phyloP scores from a whole-genome alignment of 768 basidiomycete genomes.

The Coprinopsis sp. region DNA sequence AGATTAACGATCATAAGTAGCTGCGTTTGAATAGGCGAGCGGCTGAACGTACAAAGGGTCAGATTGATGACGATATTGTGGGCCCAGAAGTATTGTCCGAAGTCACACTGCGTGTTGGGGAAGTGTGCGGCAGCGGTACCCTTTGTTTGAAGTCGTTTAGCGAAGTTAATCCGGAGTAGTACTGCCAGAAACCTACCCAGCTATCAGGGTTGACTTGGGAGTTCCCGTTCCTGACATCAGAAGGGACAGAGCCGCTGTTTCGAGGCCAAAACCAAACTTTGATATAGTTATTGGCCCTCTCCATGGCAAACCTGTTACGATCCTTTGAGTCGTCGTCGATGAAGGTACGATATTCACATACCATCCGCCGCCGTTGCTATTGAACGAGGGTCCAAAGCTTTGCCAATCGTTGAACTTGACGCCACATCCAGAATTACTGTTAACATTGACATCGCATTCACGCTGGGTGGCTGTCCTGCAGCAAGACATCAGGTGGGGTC shows the following conservation, averaged over 20 bases:
- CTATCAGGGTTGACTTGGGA: slow-evolving; percentile 40
- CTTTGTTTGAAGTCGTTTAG: background rate
- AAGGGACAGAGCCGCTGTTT: slow-evolving; percentile 33
- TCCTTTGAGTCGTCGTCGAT: background rate
- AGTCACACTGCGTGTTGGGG: slow-evolving; percentile 10
- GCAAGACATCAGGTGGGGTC: background rate
- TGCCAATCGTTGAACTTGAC: slow-evolving; percentile 31
- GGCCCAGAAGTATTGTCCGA: slow-evolving; percentile 4
- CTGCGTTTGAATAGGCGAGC: background rate
- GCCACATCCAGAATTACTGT: slow-evolving; percentile 49
- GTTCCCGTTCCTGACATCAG: slow-evolving; percentile 36
- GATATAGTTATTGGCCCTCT: slow-evolving; percentile 44
- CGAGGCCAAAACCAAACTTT: slow-evolving; percentile 65
- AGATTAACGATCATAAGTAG: background rate
- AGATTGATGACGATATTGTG: slow-evolving; percentile 13
- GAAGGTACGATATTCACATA: slow-evolving; percentile 20
- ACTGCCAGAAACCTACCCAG: slow-evolving; percentile 31
- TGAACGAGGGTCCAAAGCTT: slow-evolving; percentile 53
- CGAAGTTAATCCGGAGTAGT: background rate
- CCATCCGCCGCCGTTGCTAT: slow-evolving; percentile 57
- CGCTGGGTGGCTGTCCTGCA: slow-evolving; percentile 26
- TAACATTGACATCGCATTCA: slow-evolving; percentile 42
- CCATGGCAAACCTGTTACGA: slow-evolving; percentile 46
- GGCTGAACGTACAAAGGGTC: slow-evolving; percentile 6
- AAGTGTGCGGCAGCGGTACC: slow-evolving; percentile 8